Conservation (phyloP, 306 rosid genomes). For the Dicorynia guianensis region DNA sequence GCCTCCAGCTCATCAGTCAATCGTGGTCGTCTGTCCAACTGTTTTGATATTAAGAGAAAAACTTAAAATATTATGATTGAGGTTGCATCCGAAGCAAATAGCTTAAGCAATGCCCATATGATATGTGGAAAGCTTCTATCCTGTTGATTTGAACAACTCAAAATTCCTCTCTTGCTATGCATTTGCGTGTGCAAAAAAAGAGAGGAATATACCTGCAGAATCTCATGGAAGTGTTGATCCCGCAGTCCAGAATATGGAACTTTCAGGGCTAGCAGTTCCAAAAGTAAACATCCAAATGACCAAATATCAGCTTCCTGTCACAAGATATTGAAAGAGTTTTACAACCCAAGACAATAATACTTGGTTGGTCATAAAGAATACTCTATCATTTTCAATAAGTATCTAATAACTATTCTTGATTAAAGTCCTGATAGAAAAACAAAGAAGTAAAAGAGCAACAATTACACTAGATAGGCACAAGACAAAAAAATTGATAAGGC, state of each 20-base stretch:
- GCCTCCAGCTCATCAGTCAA: constrained; percentile 73
- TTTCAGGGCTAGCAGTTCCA: constrained; percentile 80
- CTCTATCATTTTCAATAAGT: neutral
- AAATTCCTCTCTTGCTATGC: neutral
- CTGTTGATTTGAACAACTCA: neutral
- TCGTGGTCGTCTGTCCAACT: constrained; percentile 74
- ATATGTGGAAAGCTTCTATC: neutral
- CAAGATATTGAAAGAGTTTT: constrained; percentile 29
- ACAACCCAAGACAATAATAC: constrained; percentile 16
- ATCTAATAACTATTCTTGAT: constrained; percentile 2
- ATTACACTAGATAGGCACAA: neutral
- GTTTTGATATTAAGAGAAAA: constrained; percentile 28
- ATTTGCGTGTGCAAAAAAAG: neutral
- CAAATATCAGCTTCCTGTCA: constrained; percentile 94
- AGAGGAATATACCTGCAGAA: constrained; percentile 60
- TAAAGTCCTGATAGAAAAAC: neutral
- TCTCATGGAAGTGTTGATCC: constrained; percentile 68
- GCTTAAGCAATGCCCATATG: constrained; percentile 1
- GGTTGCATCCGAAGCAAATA: neutral
- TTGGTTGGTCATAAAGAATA: constrained; percentile 14
- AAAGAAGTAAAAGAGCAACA: neutral
- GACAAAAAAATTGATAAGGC: neutral
- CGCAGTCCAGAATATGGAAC: constrained; percentile 72
- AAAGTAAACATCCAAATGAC: constrained; percentile 94
- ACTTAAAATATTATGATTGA: constrained; percentile 26